These are phyloP conservation scores for Solanum pinnatisectum DNA, from an alignment of 257 asterid species.

Conservation along the genomic window DNA sequence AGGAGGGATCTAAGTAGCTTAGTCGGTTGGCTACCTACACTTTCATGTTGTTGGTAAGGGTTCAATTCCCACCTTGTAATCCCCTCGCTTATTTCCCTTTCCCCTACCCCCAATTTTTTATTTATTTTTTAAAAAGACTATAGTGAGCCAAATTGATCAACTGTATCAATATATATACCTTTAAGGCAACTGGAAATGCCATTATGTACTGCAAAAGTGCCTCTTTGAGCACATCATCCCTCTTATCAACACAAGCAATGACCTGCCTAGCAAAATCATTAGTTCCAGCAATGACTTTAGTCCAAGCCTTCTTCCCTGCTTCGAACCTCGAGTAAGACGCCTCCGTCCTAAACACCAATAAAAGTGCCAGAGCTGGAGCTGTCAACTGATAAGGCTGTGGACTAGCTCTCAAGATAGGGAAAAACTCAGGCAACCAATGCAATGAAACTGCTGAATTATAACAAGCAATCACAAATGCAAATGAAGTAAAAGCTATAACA, in stretches of 20 bases:
- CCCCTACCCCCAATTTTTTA: background rate
- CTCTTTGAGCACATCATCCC: conserved; percentile 41
- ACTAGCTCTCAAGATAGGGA: conserved; percentile 67
- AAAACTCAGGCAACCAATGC: conserved; percentile 67
- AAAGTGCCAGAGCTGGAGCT: conserved; percentile 91
- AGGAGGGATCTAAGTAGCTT: background rate
- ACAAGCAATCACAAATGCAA: conserved; percentile 52
- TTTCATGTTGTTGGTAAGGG: background rate
- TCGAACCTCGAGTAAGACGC: conserved; percentile 90
- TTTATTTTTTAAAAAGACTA: background rate
- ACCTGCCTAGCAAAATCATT: conserved; percentile 80
- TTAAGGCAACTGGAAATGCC: conserved; percentile 90
- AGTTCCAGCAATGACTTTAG: conserved; percentile 53
- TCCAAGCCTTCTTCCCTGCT: conserved; percentile 83
- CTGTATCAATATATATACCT: conserved; percentile 31
- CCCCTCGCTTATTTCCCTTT: background rate
- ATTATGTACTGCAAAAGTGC: conserved; percentile 70
- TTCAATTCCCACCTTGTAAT: background rate
- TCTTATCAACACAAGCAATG: conserved; percentile 40
- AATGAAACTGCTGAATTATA: conserved; percentile 63
- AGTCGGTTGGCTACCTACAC: background rate
- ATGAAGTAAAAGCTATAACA: conserved; percentile 62
- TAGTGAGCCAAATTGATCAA: background rate
- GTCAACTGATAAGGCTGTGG: conserved; percentile 88
- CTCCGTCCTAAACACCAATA: conserved; percentile 88